Base-by-base conservation (phyloP, 495 filamentous ascomycete species). In the Chlorociboria aeruginascens region DNA sequence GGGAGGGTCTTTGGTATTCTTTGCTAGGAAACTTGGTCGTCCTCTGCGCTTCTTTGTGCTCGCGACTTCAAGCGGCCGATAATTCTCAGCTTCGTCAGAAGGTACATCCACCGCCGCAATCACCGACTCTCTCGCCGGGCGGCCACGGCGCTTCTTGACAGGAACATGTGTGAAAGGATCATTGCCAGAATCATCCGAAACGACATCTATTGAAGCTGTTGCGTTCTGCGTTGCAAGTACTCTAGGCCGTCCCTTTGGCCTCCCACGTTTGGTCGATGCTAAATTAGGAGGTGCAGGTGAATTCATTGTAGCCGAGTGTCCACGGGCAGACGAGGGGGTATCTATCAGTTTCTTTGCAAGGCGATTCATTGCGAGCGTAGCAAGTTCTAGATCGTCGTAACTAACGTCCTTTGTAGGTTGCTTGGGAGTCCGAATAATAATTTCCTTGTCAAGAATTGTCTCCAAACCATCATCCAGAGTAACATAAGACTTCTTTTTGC, bases 401-500 rank as follows among this genome's bases (percentile, higher is more conserved):
- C 34, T 37, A 14, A 38, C 36, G 29, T 30, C 14, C 12, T 33
- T 16, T 12, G 35, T 1, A 12, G 38, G 42, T 3, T 29, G 34
- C 12, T 46, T 45, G 13, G 16, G 28, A 40, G 38, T 6, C 7
- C 34, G 13, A 8, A 46, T 41, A 12, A 41, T 33, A 8, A 40
- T 48, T 33, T 58, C 55, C 13, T 53, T 48, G 17, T 51, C 55
- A 11, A 48, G 37, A 14, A 54, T 49, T 9, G 55, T 48, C 7
- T 51, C 39, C 3, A 48, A 43, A 13, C 51, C 55, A 45, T 58
- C 55, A 14, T 51, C 55, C 12, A 58, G 39, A 34, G 54, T 51
- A 28, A 34, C 28, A 29, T 58, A 58, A n/a, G 43, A 35, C 39
- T 53, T 43, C 37, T 51, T 38, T 16, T 20, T 44, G 1, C 28